These are phyloP conservation scores for Rubia occidens DNA, from an alignment of 305 asterid species.

Conservation along the genomic window DNA sequence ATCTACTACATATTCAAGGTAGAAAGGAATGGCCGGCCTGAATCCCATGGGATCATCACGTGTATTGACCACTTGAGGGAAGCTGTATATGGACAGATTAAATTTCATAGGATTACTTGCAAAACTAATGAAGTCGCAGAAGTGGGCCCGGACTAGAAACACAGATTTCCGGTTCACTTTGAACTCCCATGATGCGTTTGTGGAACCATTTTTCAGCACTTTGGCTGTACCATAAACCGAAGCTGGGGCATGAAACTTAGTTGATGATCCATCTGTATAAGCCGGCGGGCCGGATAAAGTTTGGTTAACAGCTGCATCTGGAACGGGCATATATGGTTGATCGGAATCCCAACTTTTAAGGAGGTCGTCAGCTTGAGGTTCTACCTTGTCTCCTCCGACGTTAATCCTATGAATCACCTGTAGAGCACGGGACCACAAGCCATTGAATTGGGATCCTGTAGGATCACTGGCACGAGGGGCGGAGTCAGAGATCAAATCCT, in stretches of 20 bases:
- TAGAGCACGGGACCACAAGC: conserved; percentile 11
- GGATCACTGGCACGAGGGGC: conserved; percentile 12
- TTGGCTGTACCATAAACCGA: conserved; percentile 40
- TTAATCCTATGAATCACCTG: conserved; percentile 40
- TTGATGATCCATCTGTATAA: conserved; percentile 8
- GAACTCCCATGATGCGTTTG: conserved; percentile 32
- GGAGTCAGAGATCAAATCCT: conserved; percentile 14
- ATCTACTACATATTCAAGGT: conserved; percentile 27
- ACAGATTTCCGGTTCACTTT: conserved; percentile 18
- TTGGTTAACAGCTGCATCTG: not conserved
- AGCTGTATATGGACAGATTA: conserved; percentile 25
- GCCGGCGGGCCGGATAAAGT: rapidly evolving
- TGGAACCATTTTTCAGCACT: conserved; percentile 13
- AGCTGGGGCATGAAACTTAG: conserved; percentile 32
- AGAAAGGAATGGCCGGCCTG: conserved; percentile 26
- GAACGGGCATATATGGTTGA: conserved; percentile 14
- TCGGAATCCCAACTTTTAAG: conserved; percentile 48
- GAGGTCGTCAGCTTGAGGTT: conserved; percentile 27
- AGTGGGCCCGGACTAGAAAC: conserved; percentile 38
- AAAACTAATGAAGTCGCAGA: conserved; percentile 32
- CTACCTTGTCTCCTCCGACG: conserved; percentile 36
- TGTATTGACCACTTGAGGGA: conserved; percentile 13
- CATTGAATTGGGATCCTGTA: not conserved
- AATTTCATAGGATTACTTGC: not conserved
- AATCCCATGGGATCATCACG: rapidly evolving